Evolutionary conservation across 2,329 filamentous ascomycete species (phyloP).

Genomic region (Dactylella cylindrospora): DNA sequence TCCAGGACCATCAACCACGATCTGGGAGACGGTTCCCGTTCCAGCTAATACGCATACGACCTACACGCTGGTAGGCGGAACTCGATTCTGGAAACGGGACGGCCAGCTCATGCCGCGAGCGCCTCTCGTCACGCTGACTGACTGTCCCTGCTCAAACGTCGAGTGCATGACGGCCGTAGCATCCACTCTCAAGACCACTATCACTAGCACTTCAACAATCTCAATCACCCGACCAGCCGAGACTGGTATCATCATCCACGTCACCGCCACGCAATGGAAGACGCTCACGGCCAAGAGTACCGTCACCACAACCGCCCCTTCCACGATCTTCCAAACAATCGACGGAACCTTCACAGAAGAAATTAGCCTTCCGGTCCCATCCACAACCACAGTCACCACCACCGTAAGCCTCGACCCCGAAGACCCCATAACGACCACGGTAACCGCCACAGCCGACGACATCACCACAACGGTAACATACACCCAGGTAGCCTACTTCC

Average conservation of each 20-base stretch:
- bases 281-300: conserved; percentile 1
- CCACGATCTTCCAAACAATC: background rate
- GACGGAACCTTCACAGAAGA: too few species aligned
- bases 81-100: conserved; percentile 16
- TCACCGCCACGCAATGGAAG: conserved; percentile 9
- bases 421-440: background rate
- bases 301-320: background rate
- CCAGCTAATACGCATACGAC: conserved; percentile 1
- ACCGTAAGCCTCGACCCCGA: background rate
- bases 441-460: background rate
- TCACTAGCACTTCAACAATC: conserved; percentile 7
- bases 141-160: conserved; percentile 14
- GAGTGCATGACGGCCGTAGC: conserved; percentile 25
- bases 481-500: conserved; percentile 18
- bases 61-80: conserved; percentile 13
- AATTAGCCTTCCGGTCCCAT: background rate
- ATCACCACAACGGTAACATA: conserved; percentile 6
- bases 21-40: background rate
- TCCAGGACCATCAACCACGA: too few species aligned
- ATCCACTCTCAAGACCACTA: conserved; percentile 15
- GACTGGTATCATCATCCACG: conserved; percentile 6
- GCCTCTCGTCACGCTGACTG: conserved; percentile 4
- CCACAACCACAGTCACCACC: background rate
- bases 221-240: background rate
- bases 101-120: conserved; percentile 5